phyloP scores from a whole-genome alignment of 116 monocot species.

The Trichopus zeylanicus region DNA sequence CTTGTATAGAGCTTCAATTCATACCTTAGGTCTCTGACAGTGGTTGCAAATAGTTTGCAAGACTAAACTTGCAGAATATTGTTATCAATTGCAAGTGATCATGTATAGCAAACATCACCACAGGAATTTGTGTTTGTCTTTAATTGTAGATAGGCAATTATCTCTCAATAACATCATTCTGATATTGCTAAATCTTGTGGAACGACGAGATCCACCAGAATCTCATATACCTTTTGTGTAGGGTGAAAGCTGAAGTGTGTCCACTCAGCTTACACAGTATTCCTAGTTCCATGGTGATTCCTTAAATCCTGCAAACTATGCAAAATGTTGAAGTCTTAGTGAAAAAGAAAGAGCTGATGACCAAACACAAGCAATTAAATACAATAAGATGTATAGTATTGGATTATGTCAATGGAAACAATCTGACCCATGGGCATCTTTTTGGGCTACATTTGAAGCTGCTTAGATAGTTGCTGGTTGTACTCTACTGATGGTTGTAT shows the following conservation, averaged over 20 bases:
- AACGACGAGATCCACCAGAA: conserved; percentile 15
- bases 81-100: too few relatives aligned
- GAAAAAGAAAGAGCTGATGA: neutral
- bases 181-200: conserved; percentile 2
- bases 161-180: too few relatives aligned
- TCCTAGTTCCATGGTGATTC: conserved; percentile 20
- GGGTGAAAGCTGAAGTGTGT: conserved; percentile 34
- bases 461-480: conserved; percentile 17
- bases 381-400: conserved; percentile 23
- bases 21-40: too few relatives aligned
- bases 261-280: conserved; percentile 27
- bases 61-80: too few relatives aligned
- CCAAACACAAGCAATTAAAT: neutral
- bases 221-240: conserved; percentile 30
- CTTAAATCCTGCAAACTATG: conserved; percentile 24
- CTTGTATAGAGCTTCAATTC: too few relatives aligned
- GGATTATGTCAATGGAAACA: conserved; percentile 26
- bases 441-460: conserved; percentile 6
- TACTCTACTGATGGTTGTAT: conserved; percentile 19
- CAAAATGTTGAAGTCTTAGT: neutral
- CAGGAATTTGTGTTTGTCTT: too few relatives aligned
- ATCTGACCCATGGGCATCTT: conserved; percentile 11
- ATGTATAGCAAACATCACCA: too few relatives aligned
- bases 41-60: too few relatives aligned
- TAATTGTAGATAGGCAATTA: too few relatives aligned